Evolutionary conservation across 2,329 filamentous ascomycete species (phyloP).

Genomic region (Aureobasidium zeae): DNA sequence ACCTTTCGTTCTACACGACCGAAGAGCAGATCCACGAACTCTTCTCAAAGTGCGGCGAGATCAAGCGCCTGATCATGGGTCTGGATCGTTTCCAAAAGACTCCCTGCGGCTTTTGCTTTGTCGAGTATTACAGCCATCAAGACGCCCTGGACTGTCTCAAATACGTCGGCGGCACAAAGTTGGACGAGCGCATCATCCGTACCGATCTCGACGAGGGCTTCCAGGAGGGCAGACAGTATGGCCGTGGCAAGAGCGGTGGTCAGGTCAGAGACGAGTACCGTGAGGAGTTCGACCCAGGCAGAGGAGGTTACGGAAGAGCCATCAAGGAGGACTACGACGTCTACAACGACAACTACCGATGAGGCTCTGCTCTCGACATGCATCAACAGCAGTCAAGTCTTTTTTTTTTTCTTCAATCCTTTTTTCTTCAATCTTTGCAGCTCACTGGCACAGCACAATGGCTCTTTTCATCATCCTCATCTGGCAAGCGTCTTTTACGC

Average conservation of each 20-base stretch:
- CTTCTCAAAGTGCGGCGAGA: slow-evolving; percentile 65
- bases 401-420: too few species aligned
- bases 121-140: slow-evolving; percentile 97
- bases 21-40: slow-evolving; percentile 95
- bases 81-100: slow-evolving; percentile 96
- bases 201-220: slow-evolving; percentile 95
- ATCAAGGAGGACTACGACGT: slow-evolving; percentile 16
- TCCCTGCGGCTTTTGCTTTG: slow-evolving; percentile 97
- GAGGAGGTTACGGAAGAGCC: slow-evolving; percentile 16
- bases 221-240: slow-evolving; percentile 90
- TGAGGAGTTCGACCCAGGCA: slow-evolving; percentile 83
- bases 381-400: too few species aligned
- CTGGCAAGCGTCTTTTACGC: too few species aligned
- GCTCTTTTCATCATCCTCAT: too few species aligned
- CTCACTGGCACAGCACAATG: too few species aligned
- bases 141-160: slow-evolving; percentile 98
- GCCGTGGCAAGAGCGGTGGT: slow-evolving; percentile 84
- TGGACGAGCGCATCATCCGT: slow-evolving; percentile 92
- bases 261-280: slow-evolving; percentile 97
- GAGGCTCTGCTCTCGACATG: background rate
- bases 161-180: slow-evolving; percentile 94
- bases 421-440: too few species aligned
- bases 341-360: slow-evolving; percentile 16
- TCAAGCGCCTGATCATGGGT: slow-evolving; percentile 96
- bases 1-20: slow-evolving; percentile 95